Conservation (phyloP, 2,329 filamentous ascomycete genomes). For the Nemania bipapillata region DNA sequence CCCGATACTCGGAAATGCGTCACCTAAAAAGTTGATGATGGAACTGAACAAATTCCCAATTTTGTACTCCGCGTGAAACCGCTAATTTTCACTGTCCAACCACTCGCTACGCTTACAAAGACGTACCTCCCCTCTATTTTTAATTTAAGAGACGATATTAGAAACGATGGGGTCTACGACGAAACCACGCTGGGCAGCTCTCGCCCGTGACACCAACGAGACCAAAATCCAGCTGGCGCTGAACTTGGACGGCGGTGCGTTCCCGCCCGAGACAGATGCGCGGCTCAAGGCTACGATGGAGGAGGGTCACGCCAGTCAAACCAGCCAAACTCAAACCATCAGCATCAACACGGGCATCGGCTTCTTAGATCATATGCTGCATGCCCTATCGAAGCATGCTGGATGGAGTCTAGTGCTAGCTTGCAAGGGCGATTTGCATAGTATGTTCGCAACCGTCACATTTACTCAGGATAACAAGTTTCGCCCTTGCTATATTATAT, state of each 20-base stretch:
- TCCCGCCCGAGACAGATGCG: conserved; percentile 72
- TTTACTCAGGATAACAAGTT: background rate
- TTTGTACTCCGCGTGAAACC: background rate
- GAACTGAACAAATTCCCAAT: background rate
- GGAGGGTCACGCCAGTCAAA: conserved; percentile 82
- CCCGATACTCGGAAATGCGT: conserved; percentile 32
- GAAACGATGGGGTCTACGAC: conserved; percentile 45
- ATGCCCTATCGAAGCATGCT: conserved; percentile 93
- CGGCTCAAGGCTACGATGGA: conserved; percentile 64
- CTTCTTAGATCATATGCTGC: conserved; percentile 98
- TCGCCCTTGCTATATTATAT: background rate
- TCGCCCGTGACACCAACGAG: conserved; percentile 95
- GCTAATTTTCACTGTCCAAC: background rate
- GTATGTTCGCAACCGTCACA: conserved; percentile 60
- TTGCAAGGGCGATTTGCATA: conserved; percentile 90
- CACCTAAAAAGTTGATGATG: conserved; percentile 22
- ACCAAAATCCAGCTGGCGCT: conserved; percentile 94
- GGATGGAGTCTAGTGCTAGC: conserved; percentile 89
- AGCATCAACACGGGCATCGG: conserved; percentile 92
- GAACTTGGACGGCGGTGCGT: conserved; percentile 89
- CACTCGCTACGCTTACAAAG: background rate
- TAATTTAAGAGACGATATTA: background rate
- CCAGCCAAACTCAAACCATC: conserved; percentile 85
- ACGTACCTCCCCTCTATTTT: background rate
- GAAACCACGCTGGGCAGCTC: conserved; percentile 72